phyloP scores from a whole-genome alignment of 1,284 basidiomycete genomes.

The Cryptococcus sp. region DNA sequence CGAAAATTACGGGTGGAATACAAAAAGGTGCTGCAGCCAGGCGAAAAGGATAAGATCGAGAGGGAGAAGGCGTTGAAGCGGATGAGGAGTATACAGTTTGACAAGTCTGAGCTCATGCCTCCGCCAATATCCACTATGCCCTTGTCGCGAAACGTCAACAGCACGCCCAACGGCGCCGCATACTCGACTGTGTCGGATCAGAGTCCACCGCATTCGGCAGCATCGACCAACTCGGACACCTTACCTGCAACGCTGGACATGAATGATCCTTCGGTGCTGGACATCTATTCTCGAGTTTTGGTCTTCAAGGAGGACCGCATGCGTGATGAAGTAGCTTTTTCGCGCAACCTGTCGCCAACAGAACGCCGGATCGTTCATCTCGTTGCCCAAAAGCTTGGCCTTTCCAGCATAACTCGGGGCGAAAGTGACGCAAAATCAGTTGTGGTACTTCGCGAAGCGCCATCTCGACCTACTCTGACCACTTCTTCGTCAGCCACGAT shows the following conservation, averaged over 20 bases:
- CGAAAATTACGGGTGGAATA: conserved; percentile 98
- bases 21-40: conserved; percentile 98
- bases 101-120: conserved; percentile 50
- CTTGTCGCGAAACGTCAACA: conserved; percentile 10
- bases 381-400: conserved; percentile 91
- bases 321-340: conserved; percentile 96
- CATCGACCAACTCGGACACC: conserved; percentile 42
- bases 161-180: conserved; percentile 9
- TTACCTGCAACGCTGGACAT: conserved; percentile 77
- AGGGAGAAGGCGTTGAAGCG: conserved; percentile 97
- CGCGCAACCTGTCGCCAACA: conserved; percentile 76
- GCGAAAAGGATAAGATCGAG: conserved; percentile 98
- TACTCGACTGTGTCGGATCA: conserved; percentile 18
- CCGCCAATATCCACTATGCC: conserved; percentile 24
- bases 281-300: conserved; percentile 95
- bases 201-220: conserved; percentile 60
- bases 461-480: conserved; percentile 46
- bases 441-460: conserved; percentile 68
- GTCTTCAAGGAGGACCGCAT: conserved; percentile 98
- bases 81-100: conserved; percentile 94
- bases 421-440: conserved; percentile 91
- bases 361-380: conserved; percentile 93
- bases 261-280: conserved; percentile 91
- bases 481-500: conserved; percentile 62
- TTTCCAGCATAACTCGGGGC: conserved; percentile 91